Percentiles rank a stretch among this genome's conserved stretches.
These are phyloP conservation scores for Anthracocystis setariae DNA, from an alignment of 1,284 basidiomycete species.

Conservation along the genomic window DNA sequence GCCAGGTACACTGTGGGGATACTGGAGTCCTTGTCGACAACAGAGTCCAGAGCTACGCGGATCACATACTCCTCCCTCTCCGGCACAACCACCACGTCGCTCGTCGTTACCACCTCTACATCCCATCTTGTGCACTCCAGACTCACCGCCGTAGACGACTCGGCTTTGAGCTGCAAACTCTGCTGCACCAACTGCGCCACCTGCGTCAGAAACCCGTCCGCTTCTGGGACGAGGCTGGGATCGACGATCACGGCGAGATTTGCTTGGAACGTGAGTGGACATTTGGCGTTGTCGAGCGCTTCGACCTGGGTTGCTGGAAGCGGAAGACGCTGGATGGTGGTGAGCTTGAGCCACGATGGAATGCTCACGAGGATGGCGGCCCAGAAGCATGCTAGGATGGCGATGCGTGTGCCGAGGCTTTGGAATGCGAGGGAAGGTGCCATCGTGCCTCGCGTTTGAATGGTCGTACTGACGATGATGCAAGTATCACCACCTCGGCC, in stretches of 20 bases:
- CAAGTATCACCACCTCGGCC: background rate
- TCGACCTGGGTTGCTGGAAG: slow-evolving; percentile 43
- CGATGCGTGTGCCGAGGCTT: slow-evolving; percentile 30
- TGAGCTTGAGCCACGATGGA: slow-evolving; percentile 57
- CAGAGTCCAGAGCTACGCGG: slow-evolving; percentile 4
- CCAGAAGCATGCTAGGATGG: slow-evolving; percentile 53
- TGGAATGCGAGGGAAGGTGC: slow-evolving; percentile 35
- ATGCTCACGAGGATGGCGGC: slow-evolving; percentile 38
- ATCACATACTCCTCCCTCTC: slow-evolving; percentile 20
- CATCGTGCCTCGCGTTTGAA: slow-evolving; percentile 6
- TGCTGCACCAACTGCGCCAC: slow-evolving; percentile 29
- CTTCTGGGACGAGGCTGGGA: slow-evolving; percentile 6
- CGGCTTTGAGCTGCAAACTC: slow-evolving; percentile 28
- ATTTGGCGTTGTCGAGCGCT: slow-evolving; percentile 21
- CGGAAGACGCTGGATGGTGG: slow-evolving; percentile 57
- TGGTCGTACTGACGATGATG: background rate
- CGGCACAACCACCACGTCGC: background rate
- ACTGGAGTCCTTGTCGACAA: no score
- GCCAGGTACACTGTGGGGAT: slow-evolving; percentile 16
- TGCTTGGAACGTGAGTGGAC: slow-evolving; percentile 34
- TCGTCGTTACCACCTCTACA: slow-evolving; percentile 5
- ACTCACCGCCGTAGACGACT: slow-evolving; percentile 9
- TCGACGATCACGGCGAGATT: slow-evolving; percentile 19
- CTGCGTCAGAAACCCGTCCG: slow-evolving; percentile 12
- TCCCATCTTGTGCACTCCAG: slow-evolving; percentile 42